Base-by-base conservation (phyloP, 768 basidiomycete genomes). In the Calvatia gigantea region DNA sequence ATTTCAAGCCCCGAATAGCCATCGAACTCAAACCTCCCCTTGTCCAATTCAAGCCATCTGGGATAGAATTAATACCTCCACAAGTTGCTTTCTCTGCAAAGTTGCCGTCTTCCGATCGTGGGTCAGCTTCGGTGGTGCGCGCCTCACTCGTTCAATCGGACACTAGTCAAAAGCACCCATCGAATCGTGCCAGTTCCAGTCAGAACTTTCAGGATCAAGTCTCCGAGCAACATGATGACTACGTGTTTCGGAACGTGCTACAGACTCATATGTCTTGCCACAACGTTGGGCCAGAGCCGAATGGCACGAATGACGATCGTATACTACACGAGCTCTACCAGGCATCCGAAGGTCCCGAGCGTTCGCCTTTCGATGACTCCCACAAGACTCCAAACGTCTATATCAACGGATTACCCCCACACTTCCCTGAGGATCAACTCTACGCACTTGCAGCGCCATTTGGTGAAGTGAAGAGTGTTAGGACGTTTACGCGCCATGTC, bases 401-500 rank as follows among this genome's bases (percentile, higher is more conserved):
- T 66, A 91, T 93, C 72, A 93, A 93, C 63, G 91, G 91, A 11
- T 79, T 94, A 14, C 90, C 89, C 2, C 87, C 90, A 4, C 84
- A 91, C 69, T 92, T 82, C 63, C 84, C 89, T 0, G 91, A 92
- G 63, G 89, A 90, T 57, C 81, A 90, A 58, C 75, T 94, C 38
- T 85, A 84, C 61, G 81, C 81, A 27, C 82, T 94, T 51, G 79
- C 87, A 31, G 70, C 76, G 21, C 85, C 82, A n/a, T 94, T 83
- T 61, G 91, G 91, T 3, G 75, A 73, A 21, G 82, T 94, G 9
- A 70, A 84, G 62, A 92, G 90, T 58, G 91, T 92, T 14, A 72
- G 90, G 55, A 91, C 89, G 42, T 93, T 94, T 63, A 93, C 91
- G 44, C 75, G 91, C 17, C 87, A 90, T 66, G 87, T 89, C 15